Conservation (phyloP, 106 monocot genomes). For the Dioscorea zingiberensis region DNA sequence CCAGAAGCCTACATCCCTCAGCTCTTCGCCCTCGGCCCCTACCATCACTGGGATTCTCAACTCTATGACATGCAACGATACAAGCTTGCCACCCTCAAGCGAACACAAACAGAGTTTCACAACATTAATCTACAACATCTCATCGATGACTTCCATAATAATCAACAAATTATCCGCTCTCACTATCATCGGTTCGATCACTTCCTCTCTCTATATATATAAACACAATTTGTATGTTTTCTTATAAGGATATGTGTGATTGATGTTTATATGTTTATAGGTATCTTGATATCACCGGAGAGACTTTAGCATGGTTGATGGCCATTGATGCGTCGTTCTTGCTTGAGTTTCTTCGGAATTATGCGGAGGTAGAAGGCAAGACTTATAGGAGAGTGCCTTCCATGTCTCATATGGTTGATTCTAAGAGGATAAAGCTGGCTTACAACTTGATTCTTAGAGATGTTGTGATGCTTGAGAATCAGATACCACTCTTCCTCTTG, state of each 20-base stretch:
- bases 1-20: conserved; percentile 55
- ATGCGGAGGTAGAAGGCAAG: neutral
- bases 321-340: conserved; percentile 70
- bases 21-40: conserved; percentile 58
- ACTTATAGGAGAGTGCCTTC: conserved; percentile 11
- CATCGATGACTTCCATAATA: conserved; percentile 14
- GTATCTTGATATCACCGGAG: conserved; percentile 42
- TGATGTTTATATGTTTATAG: conserved; percentile 17
- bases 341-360: conserved; percentile 52
- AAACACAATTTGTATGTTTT: too few species aligned
- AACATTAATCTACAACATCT: conserved; percentile 28
- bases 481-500: conserved; percentile 63
- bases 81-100: conserved; percentile 51
- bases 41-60: conserved; percentile 56
- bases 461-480: conserved; percentile 70
- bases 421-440: conserved; percentile 13
- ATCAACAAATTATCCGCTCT: conserved; percentile 27
- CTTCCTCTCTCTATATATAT: neutral
- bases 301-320: conserved; percentile 77
- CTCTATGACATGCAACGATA: conserved; percentile 58
- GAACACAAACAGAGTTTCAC: conserved; percentile 12
- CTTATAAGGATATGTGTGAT: too few species aligned
- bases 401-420: conserved; percentile 19
- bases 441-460: conserved; percentile 42
- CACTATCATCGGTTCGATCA: conserved; percentile 39